phyloP scores from a whole-genome alignment of 352 stramenopile genomes.

The Phytophthora cactorum region DNA sequence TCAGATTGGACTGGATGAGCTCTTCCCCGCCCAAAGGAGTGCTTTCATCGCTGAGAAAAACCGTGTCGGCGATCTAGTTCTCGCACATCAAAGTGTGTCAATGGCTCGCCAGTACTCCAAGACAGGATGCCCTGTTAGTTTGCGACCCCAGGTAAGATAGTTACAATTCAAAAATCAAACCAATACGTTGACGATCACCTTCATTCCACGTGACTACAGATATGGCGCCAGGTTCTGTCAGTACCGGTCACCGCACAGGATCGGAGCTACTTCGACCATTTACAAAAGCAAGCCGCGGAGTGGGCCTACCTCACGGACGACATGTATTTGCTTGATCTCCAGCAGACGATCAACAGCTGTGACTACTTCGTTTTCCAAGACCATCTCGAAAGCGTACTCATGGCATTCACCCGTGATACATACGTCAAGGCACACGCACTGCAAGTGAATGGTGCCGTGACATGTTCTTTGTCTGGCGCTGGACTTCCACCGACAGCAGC shows the following conservation, averaged over 20 bases:
- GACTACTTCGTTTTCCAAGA: slow-evolving; percentile 89
- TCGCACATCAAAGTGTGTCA: slow-evolving; percentile 63
- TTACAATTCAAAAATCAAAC: slow-evolving; percentile 2
- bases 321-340: slow-evolving; percentile 85
- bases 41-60: slow-evolving; percentile 69
- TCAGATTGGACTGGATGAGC: slow-evolving; percentile 75
- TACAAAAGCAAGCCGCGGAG: slow-evolving; percentile 41
- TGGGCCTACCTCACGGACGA: slow-evolving; percentile 72
- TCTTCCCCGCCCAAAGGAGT: slow-evolving; percentile 58
- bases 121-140: slow-evolving; percentile 65
- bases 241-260: slow-evolving; percentile 40
- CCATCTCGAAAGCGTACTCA: slow-evolving; percentile 68
- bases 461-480: slow-evolving; percentile 11
- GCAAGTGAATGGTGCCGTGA: slow-evolving; percentile 60
- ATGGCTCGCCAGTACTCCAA: slow-evolving; percentile 84
- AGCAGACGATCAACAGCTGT: slow-evolving; percentile 74
- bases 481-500: neutral
- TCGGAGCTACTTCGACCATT: slow-evolving; percentile 54
- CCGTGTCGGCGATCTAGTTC: slow-evolving; percentile 68
- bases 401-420: slow-evolving; percentile 74
- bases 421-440: slow-evolving; percentile 50
- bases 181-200: neutral
- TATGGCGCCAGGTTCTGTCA: slow-evolving; percentile 68
- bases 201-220: slow-evolving; percentile 22
- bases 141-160: slow-evolving; percentile 53